These are phyloP conservation scores for Phialophora macrospora DNA, from an alignment of 2,329 filamentous ascomycete species.

Conservation along the genomic window DNA sequence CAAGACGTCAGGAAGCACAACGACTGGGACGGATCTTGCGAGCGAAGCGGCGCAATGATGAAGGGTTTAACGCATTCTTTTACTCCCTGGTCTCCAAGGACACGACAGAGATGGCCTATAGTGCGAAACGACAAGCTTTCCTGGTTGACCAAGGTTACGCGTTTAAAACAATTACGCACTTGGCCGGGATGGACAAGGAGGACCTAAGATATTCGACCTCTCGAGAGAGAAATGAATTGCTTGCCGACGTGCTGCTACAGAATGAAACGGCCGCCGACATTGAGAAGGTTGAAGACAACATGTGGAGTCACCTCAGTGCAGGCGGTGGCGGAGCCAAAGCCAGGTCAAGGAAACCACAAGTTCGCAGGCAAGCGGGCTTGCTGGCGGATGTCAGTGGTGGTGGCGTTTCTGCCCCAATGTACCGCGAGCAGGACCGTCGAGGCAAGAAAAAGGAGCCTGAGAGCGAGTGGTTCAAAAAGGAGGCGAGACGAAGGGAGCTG, in stretches of 20 bases:
- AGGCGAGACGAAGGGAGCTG: slow-evolving; percentile 65
- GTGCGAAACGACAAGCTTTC: slow-evolving; percentile 94
- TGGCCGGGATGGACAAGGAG: slow-evolving; percentile 85
- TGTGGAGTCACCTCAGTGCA: slow-evolving; percentile 64
- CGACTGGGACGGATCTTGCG: slow-evolving; percentile 89
- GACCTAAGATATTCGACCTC: slow-evolving; percentile 80
- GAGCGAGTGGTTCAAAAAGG: slow-evolving; percentile 68
- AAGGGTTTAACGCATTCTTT: slow-evolving; percentile 99
- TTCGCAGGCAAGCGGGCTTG: slow-evolving; percentile 79
- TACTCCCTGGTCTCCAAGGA: slow-evolving; percentile 97
- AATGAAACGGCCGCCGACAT: slow-evolving; percentile 75
- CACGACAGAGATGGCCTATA: slow-evolving; percentile 97
- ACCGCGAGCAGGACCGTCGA: slow-evolving; percentile 79
- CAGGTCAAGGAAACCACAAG: slow-evolving; percentile 43
- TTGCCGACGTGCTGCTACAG: slow-evolving; percentile 87
- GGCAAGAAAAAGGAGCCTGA: slow-evolving; percentile 67
- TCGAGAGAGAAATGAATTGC: slow-evolving; percentile 78
- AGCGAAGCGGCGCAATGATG: slow-evolving; percentile 93
- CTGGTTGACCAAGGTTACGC: slow-evolving; percentile 97
- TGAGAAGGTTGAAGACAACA: slow-evolving; percentile 70
- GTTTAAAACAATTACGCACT: slow-evolving; percentile 97
- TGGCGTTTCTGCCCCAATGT: slow-evolving; percentile 84
- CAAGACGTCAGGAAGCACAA: slow-evolving; percentile 93
- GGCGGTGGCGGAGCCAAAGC: slow-evolving; percentile 35
- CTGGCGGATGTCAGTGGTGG: slow-evolving; percentile 86